These are phyloP conservation scores for Macadamia tetraphylla DNA, from an alignment of 164 flowering plant species.

Conservation along the genomic window DNA sequence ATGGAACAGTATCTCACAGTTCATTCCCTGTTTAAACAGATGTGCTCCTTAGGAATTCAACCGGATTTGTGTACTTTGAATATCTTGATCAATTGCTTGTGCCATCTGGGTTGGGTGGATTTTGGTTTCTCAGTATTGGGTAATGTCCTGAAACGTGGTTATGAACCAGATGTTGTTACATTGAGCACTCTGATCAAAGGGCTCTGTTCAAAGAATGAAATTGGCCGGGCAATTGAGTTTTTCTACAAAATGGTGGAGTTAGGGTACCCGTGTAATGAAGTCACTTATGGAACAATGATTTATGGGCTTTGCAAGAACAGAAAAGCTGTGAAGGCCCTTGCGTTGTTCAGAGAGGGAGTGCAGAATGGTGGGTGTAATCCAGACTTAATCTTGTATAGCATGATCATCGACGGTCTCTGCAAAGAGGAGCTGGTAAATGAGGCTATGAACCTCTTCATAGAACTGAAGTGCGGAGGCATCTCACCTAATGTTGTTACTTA, in stretches of 20 bases:
- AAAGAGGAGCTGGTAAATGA: neutral
- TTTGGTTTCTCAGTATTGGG: no score
- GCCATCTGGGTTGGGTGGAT: no score
- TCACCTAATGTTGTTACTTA: neutral
- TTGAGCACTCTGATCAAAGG: constrained; percentile 4
- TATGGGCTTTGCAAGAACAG: constrained; percentile 9
- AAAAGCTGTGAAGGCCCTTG: neutral
- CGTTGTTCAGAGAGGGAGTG: neutral
- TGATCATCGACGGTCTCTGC: constrained; percentile 8
- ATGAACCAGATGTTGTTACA: no score
- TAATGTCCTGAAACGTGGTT: no score
- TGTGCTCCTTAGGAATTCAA: no score
- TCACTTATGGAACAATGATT: constrained; percentile 4
- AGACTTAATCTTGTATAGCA: neutral
- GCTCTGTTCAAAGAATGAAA: neutral
- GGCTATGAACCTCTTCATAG: neutral
- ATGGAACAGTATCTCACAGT: no score
- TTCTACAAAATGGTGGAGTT: constrained; percentile 1
- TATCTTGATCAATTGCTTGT: no score
- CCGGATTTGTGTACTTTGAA: no score
- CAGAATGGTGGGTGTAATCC: neutral
- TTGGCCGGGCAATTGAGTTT: neutral
- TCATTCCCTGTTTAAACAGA: no score
- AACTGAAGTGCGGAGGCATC: constrained; percentile 6
- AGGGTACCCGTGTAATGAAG: neutral